phyloP scores from a whole-genome alignment of 139 green algal genomes.

The Edaphochlamys debaryana region DNA sequence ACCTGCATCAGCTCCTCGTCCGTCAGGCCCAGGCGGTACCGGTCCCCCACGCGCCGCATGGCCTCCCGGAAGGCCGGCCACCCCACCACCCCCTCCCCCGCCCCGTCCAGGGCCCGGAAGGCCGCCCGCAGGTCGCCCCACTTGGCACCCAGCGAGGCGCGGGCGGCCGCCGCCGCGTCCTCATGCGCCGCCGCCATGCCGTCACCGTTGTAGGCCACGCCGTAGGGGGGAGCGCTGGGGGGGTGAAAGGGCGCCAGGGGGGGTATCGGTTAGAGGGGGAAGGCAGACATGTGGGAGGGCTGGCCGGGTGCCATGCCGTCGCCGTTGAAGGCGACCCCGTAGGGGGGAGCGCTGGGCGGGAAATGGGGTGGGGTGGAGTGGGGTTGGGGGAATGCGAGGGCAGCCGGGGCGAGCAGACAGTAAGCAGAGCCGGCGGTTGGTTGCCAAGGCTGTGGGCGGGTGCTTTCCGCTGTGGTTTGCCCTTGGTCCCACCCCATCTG shows the following conservation, averaged over 20 bases:
- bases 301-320: background rate
- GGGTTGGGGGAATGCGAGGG: too few species aligned
- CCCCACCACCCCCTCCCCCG: slow-evolving; percentile 22
- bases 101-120: background rate
- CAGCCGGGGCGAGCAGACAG: too few species aligned
- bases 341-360: background rate
- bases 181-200: background rate
- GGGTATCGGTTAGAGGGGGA: too few species aligned
- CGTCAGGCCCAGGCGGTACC: background rate
- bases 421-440: too few species aligned
- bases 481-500: too few species aligned
- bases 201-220: background rate
- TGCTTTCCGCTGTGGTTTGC: too few species aligned
- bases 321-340: background rate
- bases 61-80: slow-evolving; percentile 20
- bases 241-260: too few species aligned
- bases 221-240: background rate
- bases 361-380: too few species aligned
- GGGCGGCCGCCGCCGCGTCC: background rate
- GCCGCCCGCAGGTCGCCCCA: background rate
- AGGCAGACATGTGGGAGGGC: too few species aligned
- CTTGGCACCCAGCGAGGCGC: background rate
- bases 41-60: slow-evolving; percentile 2
- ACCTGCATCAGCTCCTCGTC: slow-evolving; percentile 7
- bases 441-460: too few species aligned